Evolutionary conservation across 208 protist species (phyloP).

Genomic region (Wallacemonas rigidus): DNA sequence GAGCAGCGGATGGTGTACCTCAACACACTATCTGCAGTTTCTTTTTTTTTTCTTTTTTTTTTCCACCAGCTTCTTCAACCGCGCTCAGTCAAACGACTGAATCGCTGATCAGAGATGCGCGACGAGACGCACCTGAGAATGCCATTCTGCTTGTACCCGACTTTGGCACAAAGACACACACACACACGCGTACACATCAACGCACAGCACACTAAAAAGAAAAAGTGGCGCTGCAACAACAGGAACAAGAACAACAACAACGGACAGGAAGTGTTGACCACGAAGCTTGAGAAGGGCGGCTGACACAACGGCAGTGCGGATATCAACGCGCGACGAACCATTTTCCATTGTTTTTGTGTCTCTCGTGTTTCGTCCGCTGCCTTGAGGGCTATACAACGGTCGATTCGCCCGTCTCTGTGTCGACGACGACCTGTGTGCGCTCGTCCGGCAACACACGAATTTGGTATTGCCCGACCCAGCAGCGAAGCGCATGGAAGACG

Average conservation of each 20-base stretch:
- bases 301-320: neutral
- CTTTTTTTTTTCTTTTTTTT: too few relatives aligned
- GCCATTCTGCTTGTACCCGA: too few relatives aligned
- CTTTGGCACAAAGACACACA: neutral
- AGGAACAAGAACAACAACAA: too few relatives aligned
- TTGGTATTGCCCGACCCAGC: slow-evolving; percentile 62
- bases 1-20: too few relatives aligned
- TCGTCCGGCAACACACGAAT: slow-evolving; percentile 57
- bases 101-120: too few relatives aligned
- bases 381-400: slow-evolving; percentile 36
- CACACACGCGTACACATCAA: slow-evolving; percentile 5
- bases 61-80: too few relatives aligned
- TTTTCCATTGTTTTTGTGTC: neutral
- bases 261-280: too few relatives aligned
- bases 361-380: neutral
- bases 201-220: slow-evolving; percentile 16
- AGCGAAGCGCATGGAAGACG: slow-evolving; percentile 57
- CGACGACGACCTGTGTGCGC: slow-evolving; percentile 54
- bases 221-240: neutral
- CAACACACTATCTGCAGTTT: too few relatives aligned
- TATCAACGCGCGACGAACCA: too few relatives aligned
- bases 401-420: slow-evolving; percentile 61
- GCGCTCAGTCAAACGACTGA: too few relatives aligned
- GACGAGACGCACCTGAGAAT: too few relatives aligned
- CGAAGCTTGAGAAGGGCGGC: too few relatives aligned